These are phyloP conservation scores for Pichia manshurica DNA, from an alignment of 805 yeast species.

Conservation along the genomic window DNA sequence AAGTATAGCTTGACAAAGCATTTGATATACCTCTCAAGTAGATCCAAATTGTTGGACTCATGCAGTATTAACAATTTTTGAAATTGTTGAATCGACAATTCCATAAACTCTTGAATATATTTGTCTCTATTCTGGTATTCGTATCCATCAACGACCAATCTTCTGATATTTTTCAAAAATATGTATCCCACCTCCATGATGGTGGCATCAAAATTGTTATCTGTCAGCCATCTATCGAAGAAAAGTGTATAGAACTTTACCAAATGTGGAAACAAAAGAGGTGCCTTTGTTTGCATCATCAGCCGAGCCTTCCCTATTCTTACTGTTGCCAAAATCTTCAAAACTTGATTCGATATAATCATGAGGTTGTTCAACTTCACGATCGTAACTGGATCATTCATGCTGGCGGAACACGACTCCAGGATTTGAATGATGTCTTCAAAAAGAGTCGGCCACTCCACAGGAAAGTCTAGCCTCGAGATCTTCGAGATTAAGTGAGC, in stretches of 20 bases:
- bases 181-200: constrained; percentile 72
- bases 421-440: constrained; percentile 50
- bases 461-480: constrained; percentile 79
- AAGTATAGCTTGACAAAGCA: constrained; percentile 72
- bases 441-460: constrained; percentile 78
- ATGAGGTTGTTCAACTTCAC: constrained; percentile 57
- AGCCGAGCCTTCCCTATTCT: constrained; percentile 78
- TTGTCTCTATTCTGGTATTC: constrained; percentile 60
- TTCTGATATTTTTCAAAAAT: constrained; percentile 65
- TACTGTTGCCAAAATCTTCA: constrained; percentile 69
- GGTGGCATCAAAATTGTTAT: constrained; percentile 37
- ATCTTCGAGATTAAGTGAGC: constrained; percentile 79
- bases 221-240: constrained; percentile 58
- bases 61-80: constrained; percentile 49
- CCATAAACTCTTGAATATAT: constrained; percentile 56
- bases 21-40: constrained; percentile 64
- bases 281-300: constrained; percentile 69
- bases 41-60: constrained; percentile 41
- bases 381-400: constrained; percentile 29
- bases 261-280: constrained; percentile 53
- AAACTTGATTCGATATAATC: constrained; percentile 65
- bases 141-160: constrained; percentile 71
- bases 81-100: constrained; percentile 51
- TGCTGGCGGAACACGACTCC: constrained; percentile 35
- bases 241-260: constrained; percentile 53